Percentiles rank a stretch among this genome's conserved stretches.
phyloP scores from a whole-genome alignment of 768 basidiomycete genomes.

The Gautieria morchelliformis region DNA sequence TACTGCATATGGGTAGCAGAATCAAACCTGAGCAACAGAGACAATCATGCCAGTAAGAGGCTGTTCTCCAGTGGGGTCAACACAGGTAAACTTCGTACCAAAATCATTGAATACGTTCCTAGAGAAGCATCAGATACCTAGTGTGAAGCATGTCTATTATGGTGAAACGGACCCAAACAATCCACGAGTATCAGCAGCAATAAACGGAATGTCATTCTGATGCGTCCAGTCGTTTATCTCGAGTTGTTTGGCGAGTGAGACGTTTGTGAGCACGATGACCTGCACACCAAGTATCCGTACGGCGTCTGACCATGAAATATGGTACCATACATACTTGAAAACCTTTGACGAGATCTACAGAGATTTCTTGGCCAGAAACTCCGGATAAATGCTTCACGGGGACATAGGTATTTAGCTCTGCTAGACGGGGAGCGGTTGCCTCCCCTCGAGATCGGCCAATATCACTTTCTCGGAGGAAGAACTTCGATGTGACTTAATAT shows the following conservation, averaged over 20 bases:
- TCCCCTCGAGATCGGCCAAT: conserved; percentile 81
- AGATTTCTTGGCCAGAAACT: conserved; percentile 63
- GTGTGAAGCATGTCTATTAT: background rate
- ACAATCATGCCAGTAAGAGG: conserved; percentile 93
- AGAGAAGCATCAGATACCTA: conserved; percentile 4
- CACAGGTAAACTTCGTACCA: conserved; percentile 86
- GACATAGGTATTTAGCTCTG: conserved; percentile 93
- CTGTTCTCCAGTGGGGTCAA: conserved; percentile 97
- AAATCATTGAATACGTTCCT: conserved; percentile 97
- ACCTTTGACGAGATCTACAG: conserved; percentile 69
- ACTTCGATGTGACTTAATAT: conserved; percentile 37
- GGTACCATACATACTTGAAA: conserved; percentile 62
- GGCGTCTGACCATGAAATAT: background rate
- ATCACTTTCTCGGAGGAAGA: conserved; percentile 85
- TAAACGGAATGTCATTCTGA: conserved; percentile 79
- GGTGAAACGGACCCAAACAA: conserved; percentile 70
- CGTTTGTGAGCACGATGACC: conserved; percentile 86
- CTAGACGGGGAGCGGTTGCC: conserved; percentile 78
- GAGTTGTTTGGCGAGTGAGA: conserved; percentile 68
- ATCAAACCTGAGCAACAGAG: conserved; percentile 69
- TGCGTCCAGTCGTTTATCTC: conserved; percentile 97
- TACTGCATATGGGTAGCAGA: background rate
- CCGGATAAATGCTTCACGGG: conserved; percentile 86
- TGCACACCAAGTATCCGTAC: conserved; percentile 20
- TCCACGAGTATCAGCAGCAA: conserved; percentile 84